Evolutionary conservation across 2,329 filamentous ascomycete genomes (phyloP).

Genomic region (Phoma herbarum): DNA sequence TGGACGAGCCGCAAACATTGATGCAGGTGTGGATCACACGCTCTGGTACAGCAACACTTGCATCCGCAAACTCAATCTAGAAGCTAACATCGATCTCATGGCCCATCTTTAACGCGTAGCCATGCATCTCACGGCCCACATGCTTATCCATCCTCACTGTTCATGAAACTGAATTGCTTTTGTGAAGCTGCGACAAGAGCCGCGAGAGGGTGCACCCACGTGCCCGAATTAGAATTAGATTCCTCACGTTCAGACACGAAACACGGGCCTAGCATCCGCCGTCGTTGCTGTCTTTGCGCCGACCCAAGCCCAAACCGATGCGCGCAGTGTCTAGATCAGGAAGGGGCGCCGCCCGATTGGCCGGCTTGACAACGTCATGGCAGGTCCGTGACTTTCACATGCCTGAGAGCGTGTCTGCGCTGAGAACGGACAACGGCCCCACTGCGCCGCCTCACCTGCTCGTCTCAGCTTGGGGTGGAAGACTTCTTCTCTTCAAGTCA

Average conservation of each 20-base stretch:
- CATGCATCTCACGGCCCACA: constrained; percentile 11
- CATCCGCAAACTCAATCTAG: constrained; percentile 15
- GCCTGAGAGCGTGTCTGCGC: constrained; percentile 5
- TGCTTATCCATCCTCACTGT: background rate
- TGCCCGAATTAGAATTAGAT: constrained; percentile 17
- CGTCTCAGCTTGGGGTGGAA: constrained; percentile 15
- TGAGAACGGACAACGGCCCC: constrained; percentile 25
- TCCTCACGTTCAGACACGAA: constrained; percentile 13
- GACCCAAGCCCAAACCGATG: constrained; percentile 11
- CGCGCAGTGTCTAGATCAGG: constrained; percentile 11
- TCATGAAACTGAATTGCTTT: background rate
- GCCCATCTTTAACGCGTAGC: constrained; percentile 13
- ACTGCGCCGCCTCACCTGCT: constrained; percentile 24
- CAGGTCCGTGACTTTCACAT: constrained; percentile 27
- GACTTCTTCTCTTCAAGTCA: constrained; percentile 1
- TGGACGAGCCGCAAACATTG: background rate
- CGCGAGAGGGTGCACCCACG: constrained; percentile 14
- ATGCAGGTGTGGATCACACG: constrained; percentile 16
- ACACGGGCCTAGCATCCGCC: background rate
- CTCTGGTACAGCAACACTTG: constrained; percentile 7
- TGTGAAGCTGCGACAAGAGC: constrained; percentile 9
- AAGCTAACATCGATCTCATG: constrained; percentile 10
- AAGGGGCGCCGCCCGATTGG: constrained; percentile 22
- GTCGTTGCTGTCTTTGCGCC: constrained; percentile 4
- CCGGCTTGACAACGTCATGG: constrained; percentile 21